phyloP scores from a whole-genome alignment of 768 basidiomycete genomes.

The Clathrus columnatus region DNA sequence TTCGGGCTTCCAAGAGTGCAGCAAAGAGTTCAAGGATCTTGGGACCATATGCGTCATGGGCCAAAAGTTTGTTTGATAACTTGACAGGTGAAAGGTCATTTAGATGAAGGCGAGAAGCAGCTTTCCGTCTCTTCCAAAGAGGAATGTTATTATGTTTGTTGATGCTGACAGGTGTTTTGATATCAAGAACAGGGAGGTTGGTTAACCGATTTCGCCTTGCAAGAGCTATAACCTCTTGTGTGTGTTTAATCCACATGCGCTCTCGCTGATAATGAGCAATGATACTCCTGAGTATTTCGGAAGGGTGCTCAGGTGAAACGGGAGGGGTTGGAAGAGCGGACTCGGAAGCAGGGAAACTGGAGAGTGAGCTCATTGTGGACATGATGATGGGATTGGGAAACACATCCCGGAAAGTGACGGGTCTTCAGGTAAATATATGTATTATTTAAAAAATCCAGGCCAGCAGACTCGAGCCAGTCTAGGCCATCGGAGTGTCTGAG shows the following conservation, averaged over 20 bases:
- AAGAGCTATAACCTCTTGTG: slow-evolving; percentile 51
- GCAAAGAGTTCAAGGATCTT: slow-evolving; percentile 61
- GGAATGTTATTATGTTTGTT: slow-evolving; percentile 15
- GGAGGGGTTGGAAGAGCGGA: slow-evolving; percentile 10
- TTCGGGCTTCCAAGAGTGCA: slow-evolving; percentile 61
- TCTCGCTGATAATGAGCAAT: slow-evolving; percentile 62
- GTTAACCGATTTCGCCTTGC: slow-evolving; percentile 25
- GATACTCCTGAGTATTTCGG: slow-evolving; percentile 39
- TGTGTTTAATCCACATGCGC: slow-evolving; percentile 63
- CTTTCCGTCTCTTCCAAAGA: slow-evolving; percentile 21
- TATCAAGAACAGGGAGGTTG: slow-evolving; percentile 18
- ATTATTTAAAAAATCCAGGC: neutral
- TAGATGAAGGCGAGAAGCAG: slow-evolving; percentile 13
- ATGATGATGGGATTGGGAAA: slow-evolving; percentile 20
- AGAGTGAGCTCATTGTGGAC: slow-evolving; percentile 2
- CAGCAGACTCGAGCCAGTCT: neutral
- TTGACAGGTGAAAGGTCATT: slow-evolving; percentile 1
- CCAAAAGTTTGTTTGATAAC: neutral
- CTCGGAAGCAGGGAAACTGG: neutral
- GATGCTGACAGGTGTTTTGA: slow-evolving; percentile 14
- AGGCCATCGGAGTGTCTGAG: neutral
- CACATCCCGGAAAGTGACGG: neutral
- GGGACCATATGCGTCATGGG: slow-evolving; percentile 22
- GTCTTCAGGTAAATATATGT: neutral
- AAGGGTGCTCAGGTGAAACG: slow-evolving; percentile 13